phyloP scores from a whole-genome alignment of 75 land plant genomes.

The Pinus tabuliformis region DNA sequence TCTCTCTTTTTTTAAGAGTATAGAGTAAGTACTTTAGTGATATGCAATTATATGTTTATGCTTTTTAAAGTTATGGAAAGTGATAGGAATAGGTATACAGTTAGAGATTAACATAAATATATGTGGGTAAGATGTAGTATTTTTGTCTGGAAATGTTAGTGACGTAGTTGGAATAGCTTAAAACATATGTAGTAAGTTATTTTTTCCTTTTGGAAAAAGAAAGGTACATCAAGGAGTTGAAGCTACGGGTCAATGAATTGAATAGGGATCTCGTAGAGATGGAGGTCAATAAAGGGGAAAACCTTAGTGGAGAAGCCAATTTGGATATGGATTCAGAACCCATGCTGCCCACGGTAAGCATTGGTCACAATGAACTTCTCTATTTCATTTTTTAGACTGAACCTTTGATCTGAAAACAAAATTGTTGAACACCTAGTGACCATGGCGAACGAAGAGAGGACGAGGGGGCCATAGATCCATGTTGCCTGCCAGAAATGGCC shows the following conservation, averaged over 20 bases:
- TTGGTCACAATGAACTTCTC: neutral
- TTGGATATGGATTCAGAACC: neutral
- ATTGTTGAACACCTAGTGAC: constrained; percentile 25
- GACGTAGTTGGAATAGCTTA: no score
- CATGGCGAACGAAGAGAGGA: constrained; percentile 38
- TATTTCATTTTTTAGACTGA: neutral
- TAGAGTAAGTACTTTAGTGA: no score
- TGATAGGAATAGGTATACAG: no score
- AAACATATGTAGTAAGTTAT: no score
- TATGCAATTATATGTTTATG: no score
- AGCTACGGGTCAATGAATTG: constrained; percentile 24
- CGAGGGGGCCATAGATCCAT: constrained; percentile 43
- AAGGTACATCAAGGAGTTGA: constrained; percentile 43
- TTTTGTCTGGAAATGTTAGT: no score
- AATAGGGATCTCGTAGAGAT: constrained; percentile 17
- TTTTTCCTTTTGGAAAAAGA: no score
- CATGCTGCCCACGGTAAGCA: neutral
- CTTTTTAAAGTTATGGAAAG: no score
- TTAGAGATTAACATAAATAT: no score
- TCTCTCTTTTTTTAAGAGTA: no score
- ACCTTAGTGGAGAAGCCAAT: neutral
- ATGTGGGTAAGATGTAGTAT: no score
- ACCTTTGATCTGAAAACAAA: no score
- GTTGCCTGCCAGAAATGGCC: constrained; percentile 37
- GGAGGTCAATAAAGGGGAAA: neutral